phyloP scores from a whole-genome alignment of 2,329 filamentous ascomycete species.

The Chalara sp. region DNA sequence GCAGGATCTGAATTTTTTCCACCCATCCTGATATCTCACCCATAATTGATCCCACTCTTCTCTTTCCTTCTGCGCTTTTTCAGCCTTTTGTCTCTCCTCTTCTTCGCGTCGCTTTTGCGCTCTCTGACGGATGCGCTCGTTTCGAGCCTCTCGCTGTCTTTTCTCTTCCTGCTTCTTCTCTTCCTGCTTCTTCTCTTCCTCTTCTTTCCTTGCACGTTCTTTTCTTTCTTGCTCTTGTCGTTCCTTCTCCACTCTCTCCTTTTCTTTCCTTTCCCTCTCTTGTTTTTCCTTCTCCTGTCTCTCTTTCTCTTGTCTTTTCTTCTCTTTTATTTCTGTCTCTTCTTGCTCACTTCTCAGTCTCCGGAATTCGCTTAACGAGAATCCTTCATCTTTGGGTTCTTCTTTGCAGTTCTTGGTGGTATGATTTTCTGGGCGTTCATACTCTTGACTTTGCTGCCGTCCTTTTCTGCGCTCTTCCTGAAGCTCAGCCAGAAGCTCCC shows the following conservation, averaged over 20 bases:
- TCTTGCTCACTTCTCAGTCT: too few relatives aligned
- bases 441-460: not conserved
- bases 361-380: too few relatives aligned
- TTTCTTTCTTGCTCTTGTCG: slow-evolving; percentile 1
- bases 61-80: slow-evolving; percentile 9
- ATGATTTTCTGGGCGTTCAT: not conserved
- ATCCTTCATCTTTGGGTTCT: not conserved
- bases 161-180: slow-evolving; percentile 4
- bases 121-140: slow-evolving; percentile 13
- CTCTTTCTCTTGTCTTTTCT: not conserved
- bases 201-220: slow-evolving; percentile 3
- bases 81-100: slow-evolving; percentile 5
- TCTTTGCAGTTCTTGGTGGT: not conserved
- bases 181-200: slow-evolving; percentile 3
- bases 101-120: slow-evolving; percentile 10
- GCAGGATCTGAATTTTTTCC: slow-evolving; percentile 7
- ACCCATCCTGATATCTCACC: slow-evolving; percentile 8
- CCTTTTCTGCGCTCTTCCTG: not conserved
- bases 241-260: slow-evolving; percentile 7
- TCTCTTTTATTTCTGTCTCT: not conserved
- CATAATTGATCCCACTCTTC: slow-evolving; percentile 11
- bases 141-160: slow-evolving; percentile 2
- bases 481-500: not conserved
- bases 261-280: slow-evolving; percentile 2
- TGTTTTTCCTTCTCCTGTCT: slow-evolving; percentile 9